Evolutionary conservation across 2,329 filamentous ascomycete genomes (phyloP).

Genomic region (Diplodia scrobiculata): DNA sequence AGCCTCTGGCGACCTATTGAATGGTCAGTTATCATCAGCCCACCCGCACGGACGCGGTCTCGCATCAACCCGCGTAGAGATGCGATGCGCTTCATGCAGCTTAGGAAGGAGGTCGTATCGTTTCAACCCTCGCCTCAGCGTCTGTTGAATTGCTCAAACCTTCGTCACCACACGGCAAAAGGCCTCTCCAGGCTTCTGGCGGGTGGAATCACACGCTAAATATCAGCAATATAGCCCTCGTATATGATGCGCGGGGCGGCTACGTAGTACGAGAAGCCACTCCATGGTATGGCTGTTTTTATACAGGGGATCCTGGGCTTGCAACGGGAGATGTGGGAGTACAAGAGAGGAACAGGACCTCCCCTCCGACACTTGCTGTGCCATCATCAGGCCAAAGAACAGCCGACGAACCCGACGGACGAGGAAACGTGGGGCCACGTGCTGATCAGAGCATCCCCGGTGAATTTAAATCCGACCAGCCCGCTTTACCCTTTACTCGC

Average conservation of each 20-base stretch:
- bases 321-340: no score
- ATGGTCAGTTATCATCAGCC: neutral
- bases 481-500: neutral
- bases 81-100: neutral
- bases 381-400: neutral
- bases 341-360: neutral
- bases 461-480: neutral
- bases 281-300: neutral
- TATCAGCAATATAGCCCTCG: neutral
- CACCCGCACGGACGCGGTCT: neutral
- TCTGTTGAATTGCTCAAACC: neutral
- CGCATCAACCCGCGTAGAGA: neutral
- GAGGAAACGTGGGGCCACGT: neutral
- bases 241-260: neutral
- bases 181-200: neutral
- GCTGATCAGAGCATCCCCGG: neutral
- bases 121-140: neutral
- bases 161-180: neutral
- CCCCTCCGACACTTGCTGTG: conserved; percentile 4
- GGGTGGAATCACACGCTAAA: neutral
- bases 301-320: neutral
- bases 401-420: neutral
- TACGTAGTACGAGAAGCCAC: neutral
- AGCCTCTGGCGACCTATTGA: neutral
- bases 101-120: neutral